Conservation (phyloP, 2,329 filamentous ascomycete species). For the Ceratocystis papillata region DNA sequence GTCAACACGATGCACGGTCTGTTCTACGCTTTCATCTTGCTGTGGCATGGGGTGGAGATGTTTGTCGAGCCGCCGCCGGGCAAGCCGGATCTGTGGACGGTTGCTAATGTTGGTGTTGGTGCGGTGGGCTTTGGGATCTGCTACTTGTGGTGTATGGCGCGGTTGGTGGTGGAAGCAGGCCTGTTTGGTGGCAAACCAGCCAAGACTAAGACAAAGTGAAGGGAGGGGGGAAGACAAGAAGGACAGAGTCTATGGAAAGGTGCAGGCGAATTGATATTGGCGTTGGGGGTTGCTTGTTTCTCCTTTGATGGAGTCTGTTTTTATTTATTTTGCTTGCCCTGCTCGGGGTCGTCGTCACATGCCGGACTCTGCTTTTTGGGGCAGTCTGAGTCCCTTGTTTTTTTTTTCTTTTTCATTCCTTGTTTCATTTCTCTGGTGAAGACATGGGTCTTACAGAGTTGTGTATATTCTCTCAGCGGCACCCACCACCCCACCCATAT, state of each 20-base stretch:
- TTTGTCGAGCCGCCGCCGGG: slow-evolving; percentile 55
- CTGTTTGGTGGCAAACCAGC: slow-evolving; percentile 33
- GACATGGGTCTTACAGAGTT: neutral
- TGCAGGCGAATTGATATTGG: neutral
- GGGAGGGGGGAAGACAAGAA: neutral
- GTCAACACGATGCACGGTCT: slow-evolving; percentile 59
- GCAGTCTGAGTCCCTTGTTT: neutral
- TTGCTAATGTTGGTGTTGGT: slow-evolving; percentile 78
- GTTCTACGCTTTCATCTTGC: slow-evolving; percentile 67
- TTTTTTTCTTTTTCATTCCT: neutral
- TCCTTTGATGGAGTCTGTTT: neutral
- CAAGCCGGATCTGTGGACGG: slow-evolving; percentile 92
- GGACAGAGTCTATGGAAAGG: neutral
- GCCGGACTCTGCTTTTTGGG: neutral
- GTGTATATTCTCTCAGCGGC: neutral
- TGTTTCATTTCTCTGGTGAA: neutral
- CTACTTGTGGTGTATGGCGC: slow-evolving; percentile 84
- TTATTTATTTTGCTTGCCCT: slow-evolving; percentile 4
- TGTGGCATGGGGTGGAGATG: slow-evolving; percentile 69
- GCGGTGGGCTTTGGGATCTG: slow-evolving; percentile 75
- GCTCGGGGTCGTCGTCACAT: neutral
- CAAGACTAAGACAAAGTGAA: slow-evolving; percentile 34
- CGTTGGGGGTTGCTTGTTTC: slow-evolving; percentile 16
- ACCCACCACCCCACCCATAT: neutral
- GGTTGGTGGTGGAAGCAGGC: slow-evolving; percentile 50